These are phyloP conservation scores for Cornus kousa DNA, from an alignment of 148 eudicot genomes.

Conservation along the genomic window DNA sequence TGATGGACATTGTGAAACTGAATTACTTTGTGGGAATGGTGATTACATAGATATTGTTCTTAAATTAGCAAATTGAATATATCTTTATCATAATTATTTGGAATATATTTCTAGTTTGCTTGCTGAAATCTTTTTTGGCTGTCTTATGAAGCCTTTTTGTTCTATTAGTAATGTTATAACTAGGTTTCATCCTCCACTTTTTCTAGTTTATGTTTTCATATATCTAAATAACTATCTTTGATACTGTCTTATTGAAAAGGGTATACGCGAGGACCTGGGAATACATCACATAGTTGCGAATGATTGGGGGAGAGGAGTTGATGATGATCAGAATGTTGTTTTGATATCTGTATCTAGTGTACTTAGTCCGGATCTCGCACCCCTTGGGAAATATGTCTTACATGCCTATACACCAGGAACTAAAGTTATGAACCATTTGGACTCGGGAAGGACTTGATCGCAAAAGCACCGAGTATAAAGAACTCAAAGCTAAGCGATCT, in stretches of 20 bases:
- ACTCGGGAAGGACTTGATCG: slow-evolving; percentile 94
- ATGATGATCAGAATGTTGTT: slow-evolving; percentile 96
- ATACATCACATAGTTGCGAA: slow-evolving; percentile 94
- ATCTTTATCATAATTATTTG: too few relatives aligned
- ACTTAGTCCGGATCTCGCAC: slow-evolving; percentile 78
- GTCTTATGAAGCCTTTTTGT: neutral
- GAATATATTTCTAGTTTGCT: neutral
- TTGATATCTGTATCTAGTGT: slow-evolving; percentile 90
- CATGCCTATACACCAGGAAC: slow-evolving; percentile 97
- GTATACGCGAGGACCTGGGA: slow-evolving; percentile 72
- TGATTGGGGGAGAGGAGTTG: slow-evolving; percentile 90
- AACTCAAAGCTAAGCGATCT: slow-evolving; percentile 80
- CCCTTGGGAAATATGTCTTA: slow-evolving; percentile 84
- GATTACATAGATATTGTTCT: neutral
- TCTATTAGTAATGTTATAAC: neutral
- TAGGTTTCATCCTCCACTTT: neutral
- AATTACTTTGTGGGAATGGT: neutral
- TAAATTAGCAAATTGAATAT: neutral
- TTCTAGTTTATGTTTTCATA: neutral
- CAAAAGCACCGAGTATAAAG: slow-evolving; percentile 73
- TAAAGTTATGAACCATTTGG: slow-evolving; percentile 82
- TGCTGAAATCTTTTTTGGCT: neutral
- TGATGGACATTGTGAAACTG: too few relatives aligned
- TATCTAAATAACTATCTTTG: neutral
- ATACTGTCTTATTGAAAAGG: slow-evolving; percentile 30